Evolutionary conservation across 306 rosid genomes (phyloP), one percentile per base, ranked within the genome.

Genomic region (Herpetospermum pedunculosum): DNA sequence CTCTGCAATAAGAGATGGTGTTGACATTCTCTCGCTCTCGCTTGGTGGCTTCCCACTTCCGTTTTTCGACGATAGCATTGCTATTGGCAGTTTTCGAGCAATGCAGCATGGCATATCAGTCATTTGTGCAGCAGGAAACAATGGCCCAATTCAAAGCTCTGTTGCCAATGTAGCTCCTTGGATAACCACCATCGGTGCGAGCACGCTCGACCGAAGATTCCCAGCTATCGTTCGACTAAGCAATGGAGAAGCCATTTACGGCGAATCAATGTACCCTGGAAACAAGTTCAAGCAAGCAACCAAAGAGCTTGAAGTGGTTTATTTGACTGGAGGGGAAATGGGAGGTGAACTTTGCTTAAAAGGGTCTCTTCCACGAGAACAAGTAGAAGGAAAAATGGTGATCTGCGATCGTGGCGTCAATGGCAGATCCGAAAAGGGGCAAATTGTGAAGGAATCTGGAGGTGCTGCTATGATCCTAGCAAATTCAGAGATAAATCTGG

Each of bases 131-230:
- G 98, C 97, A 5, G 98, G 97, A 63, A 92, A 93, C 85, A 85
- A 85, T 47, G 98, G 98, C 3, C 97, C 98, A 4, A 69, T 41
- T 10, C 86, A 75, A 75, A 90, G 92, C 84, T 90, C 98, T 32
- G 93, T 93, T 26, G 86, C 97, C 70, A 93, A 93, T 79, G 97
- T 84, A 77, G 98, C 97, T 81, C 98, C 98, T 57, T 93, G 97
- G 98, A 87, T 93, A 82, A 76, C 90, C 43, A 90, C 98, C 25
- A 71, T 93, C 26, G 97, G 97, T 14, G 97, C 97, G 1, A 86
- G 97, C 85, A 88, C 96, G 35, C 60, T 93, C 6, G 97, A 93
- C 76, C 78, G 93, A 63, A 88, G 72, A 74, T 93, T 93, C 62
- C 97, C 96, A 2, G 93, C 92, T 15, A 37, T 76, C 23, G 93